Base-by-base conservation (phyloP, 2,329 filamentous ascomycete species). In the Rachicladosporium sp. region DNA sequence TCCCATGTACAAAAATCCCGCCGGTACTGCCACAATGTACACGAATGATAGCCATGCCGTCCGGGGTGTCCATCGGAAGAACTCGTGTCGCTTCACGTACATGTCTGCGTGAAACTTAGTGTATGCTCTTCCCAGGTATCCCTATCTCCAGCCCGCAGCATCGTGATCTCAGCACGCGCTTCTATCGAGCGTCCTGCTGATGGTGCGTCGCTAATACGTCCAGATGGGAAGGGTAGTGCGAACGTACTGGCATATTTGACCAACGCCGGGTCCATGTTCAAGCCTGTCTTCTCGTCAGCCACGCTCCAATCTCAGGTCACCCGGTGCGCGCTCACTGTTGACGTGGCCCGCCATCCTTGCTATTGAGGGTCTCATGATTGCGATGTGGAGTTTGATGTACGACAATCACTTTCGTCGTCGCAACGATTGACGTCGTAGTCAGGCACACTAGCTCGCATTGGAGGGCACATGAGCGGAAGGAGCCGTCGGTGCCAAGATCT, bases 61-160 rank as follows among this genome's bases (percentile, higher is more conserved):
- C 56, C 82, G 74, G 38, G 78, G 74, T 29, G 82, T 96, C 85
- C 86, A 96, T 63, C 86, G 76, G 75, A 96, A 98, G 75, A 85
- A 94, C 67, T 86, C 86, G 75, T 88, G 81, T 50, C 91, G 82
- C 69, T 84, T 86, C 56, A 74, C 70, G 56, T 74, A 76, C 78
- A 95, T 83, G 61, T 82, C 88, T 94, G 55, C 52, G 19, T n/a
- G 31, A 12, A 39, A 19, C 15, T 49, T 32, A 47, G 39, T 40
- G n/a, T 42, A 37, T 29, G 10, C 27, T 29, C 11, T 11, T 43
- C 36, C 36, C 29, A 31, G 10, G 5, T 6, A 33, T 34, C 31
- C 23, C 23, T 10, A 2, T 13, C 32, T 23, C 13, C 7, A 10
- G 29, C 5, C 13, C 10, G 6, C 30, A 27, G 13, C 29, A 15